Evolutionary conservation across 257 asterid genomes (phyloP).

Genomic region (Leonotis leonurus): DNA sequence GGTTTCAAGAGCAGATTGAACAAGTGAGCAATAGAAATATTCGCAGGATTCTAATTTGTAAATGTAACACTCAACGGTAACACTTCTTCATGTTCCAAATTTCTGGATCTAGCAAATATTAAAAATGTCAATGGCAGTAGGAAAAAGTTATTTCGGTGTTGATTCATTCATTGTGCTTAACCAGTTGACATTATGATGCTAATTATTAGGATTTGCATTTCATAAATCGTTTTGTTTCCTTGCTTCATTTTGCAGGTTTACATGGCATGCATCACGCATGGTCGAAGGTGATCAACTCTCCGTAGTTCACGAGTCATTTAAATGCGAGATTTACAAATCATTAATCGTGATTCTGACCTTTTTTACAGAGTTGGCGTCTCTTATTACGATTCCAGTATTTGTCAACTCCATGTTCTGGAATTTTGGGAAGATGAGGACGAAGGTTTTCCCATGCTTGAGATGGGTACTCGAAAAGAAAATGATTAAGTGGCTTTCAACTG

Average conservation of each 20-base stretch:
- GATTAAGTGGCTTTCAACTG: slow-evolving; percentile 3
- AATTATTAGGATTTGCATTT: not conserved
- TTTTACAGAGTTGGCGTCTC: slow-evolving; percentile 86
- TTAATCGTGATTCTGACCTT: slow-evolving; percentile 5
- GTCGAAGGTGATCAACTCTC: slow-evolving; percentile 67
- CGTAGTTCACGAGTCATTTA: slow-evolving; percentile 5
- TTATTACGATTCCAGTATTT: slow-evolving; percentile 62
- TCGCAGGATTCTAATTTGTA: not conserved
- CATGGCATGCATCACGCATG: slow-evolving; percentile 87
- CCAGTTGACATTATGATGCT: slow-evolving; percentile 6
- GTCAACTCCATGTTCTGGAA: slow-evolving; percentile 81
- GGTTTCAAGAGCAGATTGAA: not conserved
- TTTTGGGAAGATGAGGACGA: slow-evolving; percentile 79
- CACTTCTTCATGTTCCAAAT: not conserved
- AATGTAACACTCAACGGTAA: not conserved
- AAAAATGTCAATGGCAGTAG: not conserved
- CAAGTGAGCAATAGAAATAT: not conserved
- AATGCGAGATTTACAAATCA: slow-evolving; percentile 9
- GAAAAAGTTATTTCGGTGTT: not conserved
- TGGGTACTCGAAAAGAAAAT: slow-evolving; percentile 51
- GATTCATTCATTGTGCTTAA: not conserved
- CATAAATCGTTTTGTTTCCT: slow-evolving; percentile 1
- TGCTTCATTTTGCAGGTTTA: slow-evolving; percentile 54
- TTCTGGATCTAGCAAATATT: not conserved
- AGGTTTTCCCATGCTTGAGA: slow-evolving; percentile 68